Conservation (phyloP, 2,329 filamentous ascomycete genomes). For the Colletotrichum neosansevieriae region DNA sequence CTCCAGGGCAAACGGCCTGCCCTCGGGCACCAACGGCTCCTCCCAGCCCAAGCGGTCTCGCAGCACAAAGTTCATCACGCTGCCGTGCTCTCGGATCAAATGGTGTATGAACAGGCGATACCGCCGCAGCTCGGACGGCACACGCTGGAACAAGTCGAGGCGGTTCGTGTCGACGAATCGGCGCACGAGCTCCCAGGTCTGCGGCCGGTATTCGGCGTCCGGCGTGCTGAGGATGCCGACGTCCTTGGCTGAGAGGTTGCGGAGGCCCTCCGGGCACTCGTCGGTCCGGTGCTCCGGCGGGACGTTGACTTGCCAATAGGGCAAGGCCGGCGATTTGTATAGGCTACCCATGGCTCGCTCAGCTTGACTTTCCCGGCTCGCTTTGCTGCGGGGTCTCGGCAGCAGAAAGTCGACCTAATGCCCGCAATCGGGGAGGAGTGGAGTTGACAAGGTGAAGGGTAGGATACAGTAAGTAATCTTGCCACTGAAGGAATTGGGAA, state of each 20-base stretch:
- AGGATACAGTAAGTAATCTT: neutral
- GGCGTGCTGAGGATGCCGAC: slow-evolving; percentile 75
- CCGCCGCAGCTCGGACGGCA: slow-evolving; percentile 80
- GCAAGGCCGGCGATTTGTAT: slow-evolving; percentile 47
- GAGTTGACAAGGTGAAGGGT: neutral
- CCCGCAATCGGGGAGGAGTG: neutral
- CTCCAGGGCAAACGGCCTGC: slow-evolving; percentile 56
- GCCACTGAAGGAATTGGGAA: neutral
- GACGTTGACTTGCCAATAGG: slow-evolving; percentile 89
- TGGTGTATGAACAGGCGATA: slow-evolving; percentile 79
- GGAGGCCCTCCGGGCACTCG: slow-evolving; percentile 80
- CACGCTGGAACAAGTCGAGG: slow-evolving; percentile 81
- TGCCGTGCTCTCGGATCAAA: slow-evolving; percentile 77
- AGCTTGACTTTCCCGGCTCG: neutral
- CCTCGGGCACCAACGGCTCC: slow-evolving; percentile 43
- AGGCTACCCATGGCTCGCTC: slow-evolving; percentile 30
- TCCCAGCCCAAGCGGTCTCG: slow-evolving; percentile 77
- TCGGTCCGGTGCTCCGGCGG: slow-evolving; percentile 69
- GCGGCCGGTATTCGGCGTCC: slow-evolving; percentile 72
- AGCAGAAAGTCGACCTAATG: neutral
- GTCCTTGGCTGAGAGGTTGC: slow-evolving; percentile 75
- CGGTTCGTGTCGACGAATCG: slow-evolving; percentile 73
- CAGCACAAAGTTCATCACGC: slow-evolving; percentile 82
- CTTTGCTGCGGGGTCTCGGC: neutral
- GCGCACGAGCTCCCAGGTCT: slow-evolving; percentile 78